Evolutionary conservation across 129 eudicot species (phyloP).

Genomic region (Sambucus nigra): DNA sequence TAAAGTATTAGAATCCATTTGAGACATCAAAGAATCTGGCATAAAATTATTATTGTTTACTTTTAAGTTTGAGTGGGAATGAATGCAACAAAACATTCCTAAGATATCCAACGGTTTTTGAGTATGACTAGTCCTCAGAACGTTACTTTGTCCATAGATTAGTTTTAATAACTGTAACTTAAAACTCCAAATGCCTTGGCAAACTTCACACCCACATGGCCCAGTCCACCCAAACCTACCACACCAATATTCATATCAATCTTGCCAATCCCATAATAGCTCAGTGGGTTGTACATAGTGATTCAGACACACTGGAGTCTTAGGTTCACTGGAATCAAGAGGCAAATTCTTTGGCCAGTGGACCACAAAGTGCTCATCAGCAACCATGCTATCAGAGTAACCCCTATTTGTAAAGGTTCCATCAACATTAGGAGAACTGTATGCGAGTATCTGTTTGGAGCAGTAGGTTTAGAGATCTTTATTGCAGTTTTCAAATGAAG

Average conservation of each 20-base stretch:
- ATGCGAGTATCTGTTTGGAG: slow-evolving; percentile 13
- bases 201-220: slow-evolving; percentile 31
- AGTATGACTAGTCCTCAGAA: no score
- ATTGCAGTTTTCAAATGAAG: slow-evolving; percentile 13
- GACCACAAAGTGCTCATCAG: slow-evolving; percentile 30
- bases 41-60: no score
- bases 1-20: no score
- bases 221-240: slow-evolving; percentile 35
- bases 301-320: slow-evolving; percentile 33
- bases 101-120: no score
- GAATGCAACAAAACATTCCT: no score
- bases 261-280: slow-evolving; percentile 30
- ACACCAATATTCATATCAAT: slow-evolving; percentile 26
- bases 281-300: slow-evolving; percentile 34
- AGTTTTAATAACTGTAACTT: slow-evolving; percentile 33
- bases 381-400: slow-evolving; percentile 32
- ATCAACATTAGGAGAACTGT: slow-evolving; percentile 12
- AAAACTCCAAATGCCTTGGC: slow-evolving; percentile 34
- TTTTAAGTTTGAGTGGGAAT: no score
- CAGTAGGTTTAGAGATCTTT: slow-evolving; percentile 26
- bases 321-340: slow-evolving; percentile 29
- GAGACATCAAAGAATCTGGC: no score
- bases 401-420: slow-evolving; percentile 29
- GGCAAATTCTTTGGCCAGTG: slow-evolving; percentile 26
- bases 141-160: no score